phyloP scores from a whole-genome alignment of 805 yeast species.

The Yarrowia sp. region DNA sequence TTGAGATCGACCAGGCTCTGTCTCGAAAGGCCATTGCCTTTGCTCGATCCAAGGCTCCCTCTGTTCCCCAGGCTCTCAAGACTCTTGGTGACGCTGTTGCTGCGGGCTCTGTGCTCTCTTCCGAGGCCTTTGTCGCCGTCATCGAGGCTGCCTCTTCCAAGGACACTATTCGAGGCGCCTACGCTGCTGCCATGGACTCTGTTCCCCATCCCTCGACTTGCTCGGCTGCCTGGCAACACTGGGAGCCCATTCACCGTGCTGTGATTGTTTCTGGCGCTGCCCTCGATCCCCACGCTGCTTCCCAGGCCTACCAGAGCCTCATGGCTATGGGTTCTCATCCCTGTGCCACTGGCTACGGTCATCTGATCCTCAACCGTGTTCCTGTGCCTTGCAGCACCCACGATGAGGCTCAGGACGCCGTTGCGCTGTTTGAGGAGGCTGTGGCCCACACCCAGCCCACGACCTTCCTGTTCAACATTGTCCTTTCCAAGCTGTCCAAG shows the following conservation, averaged over 20 bases:
- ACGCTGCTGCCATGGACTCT: conserved; percentile 18
- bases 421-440: conserved; percentile 39
- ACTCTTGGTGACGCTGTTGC: neutral
- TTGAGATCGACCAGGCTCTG: neutral
- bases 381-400: conserved; percentile 25
- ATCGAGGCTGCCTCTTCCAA: conserved; percentile 5
- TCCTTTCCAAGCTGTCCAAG: conserved; percentile 40
- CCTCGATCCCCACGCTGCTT: conserved; percentile 27
- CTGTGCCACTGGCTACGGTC: conserved; percentile 41
- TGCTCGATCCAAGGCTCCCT: conserved; percentile 9
- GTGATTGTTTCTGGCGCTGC: conserved; percentile 35
- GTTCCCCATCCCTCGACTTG: conserved; percentile 32
- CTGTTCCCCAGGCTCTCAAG: neutral
- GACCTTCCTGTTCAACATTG: conserved; percentile 40
- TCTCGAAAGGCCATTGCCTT: conserved; percentile 13
- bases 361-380: conserved; percentile 32
- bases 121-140: conserved; percentile 2
- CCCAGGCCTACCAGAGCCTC: conserved; percentile 35
- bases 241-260: conserved; percentile 37
- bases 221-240: conserved; percentile 32
- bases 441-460: conserved; percentile 33
- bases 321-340: conserved; percentile 37
- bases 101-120: neutral
- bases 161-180: conserved; percentile 1
- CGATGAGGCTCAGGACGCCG: conserved; percentile 40